Base-by-base conservation (phyloP, 306 rosid genomes). In the Astragalus glycyphyllos region DNA sequence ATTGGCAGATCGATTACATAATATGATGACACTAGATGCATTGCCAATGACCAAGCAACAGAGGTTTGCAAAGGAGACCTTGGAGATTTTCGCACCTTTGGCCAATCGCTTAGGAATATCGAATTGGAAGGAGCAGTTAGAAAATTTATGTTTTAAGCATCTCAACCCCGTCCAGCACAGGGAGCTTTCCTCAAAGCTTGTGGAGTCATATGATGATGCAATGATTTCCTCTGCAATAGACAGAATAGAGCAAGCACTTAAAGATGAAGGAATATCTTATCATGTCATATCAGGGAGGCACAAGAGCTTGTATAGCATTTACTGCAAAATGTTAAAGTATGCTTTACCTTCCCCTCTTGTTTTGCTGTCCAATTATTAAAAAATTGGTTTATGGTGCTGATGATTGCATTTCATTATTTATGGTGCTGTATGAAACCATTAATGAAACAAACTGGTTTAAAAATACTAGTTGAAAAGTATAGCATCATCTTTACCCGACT, bases 61-160 rank as follows among this genome's bases (percentile, higher is more conserved):
- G 72, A 86, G 97, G 74, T 91, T 95, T 80, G 99, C 99, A 3
- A 95, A 91, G 85, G 99, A 95, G 76, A 95, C 99, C 32, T 77
- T 91, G 88, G 99, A 95, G 92, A 95, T 95, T 73, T 95, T 91
- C n/a, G 87, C 88, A 14, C 99, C 99, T 42, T 60, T 95, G 85
- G 96, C 99, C 37, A 91, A 91, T 74, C 92, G 99, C 35, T 79
- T 95, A 7, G 99, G 99, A 79, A 91, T 95, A 77, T 86, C 86
- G 72, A 89, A 66, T 67, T 95, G 99, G 99, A 95, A 95, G 84
- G 97, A 86, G 65, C 90, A 85, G 58, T 82, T 95, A 47, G 99
- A 91, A 74, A 95, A 83, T 80, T 59, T 89, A 63, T 95, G 97
- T 80, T 91, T 91, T 65, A 95, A 89, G 87, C 87, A 95, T 85